Evolutionary conservation across 192 early-diverging fungal species (phyloP).

Genomic region (Coemansia sp.): DNA sequence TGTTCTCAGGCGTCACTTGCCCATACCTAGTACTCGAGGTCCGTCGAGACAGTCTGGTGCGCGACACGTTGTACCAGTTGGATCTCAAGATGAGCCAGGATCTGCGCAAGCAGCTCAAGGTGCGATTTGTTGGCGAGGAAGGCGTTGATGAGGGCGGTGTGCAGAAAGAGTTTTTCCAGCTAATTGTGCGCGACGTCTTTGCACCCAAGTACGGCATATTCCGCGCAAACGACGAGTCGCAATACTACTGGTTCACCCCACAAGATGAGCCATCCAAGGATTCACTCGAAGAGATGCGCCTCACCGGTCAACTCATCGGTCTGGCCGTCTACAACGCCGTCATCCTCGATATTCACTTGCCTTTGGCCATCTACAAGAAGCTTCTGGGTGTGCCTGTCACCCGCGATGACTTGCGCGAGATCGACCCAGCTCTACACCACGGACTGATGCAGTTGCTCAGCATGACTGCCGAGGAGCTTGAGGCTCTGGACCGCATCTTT

Average conservation of each 20-base stretch:
- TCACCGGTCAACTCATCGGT: slow-evolving; percentile 85
- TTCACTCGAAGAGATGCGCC: slow-evolving; percentile 72
- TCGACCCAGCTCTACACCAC: slow-evolving; percentile 73
- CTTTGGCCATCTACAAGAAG: slow-evolving; percentile 83
- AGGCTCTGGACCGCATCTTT: slow-evolving; percentile 77
- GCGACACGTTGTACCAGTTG: slow-evolving; percentile 70
- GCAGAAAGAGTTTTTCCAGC: slow-evolving; percentile 91
- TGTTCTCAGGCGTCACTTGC: slow-evolving; percentile 71
- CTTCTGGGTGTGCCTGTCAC: slow-evolving; percentile 63
- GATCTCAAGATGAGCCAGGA: slow-evolving; percentile 77
- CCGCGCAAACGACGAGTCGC: slow-evolving; percentile 73
- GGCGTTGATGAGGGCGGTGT: slow-evolving; percentile 93
- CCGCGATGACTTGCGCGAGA: slow-evolving; percentile 68
- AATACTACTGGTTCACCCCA: slow-evolving; percentile 81
- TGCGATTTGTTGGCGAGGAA: slow-evolving; percentile 90
- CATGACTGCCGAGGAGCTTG: slow-evolving; percentile 63
- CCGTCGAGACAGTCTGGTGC: slow-evolving; percentile 64
- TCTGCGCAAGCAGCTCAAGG: slow-evolving; percentile 83
- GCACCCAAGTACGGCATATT: slow-evolving; percentile 83
- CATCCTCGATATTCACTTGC: slow-evolving; percentile 90
- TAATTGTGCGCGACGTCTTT: slow-evolving; percentile 85
- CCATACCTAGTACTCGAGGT: slow-evolving; percentile 73
- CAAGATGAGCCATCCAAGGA: slow-evolving; percentile 50
- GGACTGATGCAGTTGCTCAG: slow-evolving; percentile 71
- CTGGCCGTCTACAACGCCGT: slow-evolving; percentile 90